Conservation (phyloP, 148 eudicot genomes). For the Selenicereus undatus region DNA sequence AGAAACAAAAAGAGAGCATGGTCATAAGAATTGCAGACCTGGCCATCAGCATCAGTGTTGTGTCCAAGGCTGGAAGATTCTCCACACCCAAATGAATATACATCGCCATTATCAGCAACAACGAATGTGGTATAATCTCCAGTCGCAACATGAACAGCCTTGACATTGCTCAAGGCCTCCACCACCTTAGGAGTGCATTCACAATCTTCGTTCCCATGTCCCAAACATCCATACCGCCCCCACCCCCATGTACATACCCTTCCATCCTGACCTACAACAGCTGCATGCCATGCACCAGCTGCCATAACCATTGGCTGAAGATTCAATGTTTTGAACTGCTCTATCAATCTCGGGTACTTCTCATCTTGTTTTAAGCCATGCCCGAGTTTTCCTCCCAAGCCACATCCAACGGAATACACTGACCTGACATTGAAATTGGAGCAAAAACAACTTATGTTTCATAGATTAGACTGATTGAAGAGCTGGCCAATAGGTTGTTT, state of each 20-base stretch:
- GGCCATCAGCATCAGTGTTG: constrained; percentile 46
- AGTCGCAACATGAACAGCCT: constrained; percentile 89
- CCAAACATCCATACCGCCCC: constrained; percentile 93
- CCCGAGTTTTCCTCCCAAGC: constrained; percentile 95
- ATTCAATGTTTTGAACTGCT: constrained; percentile 61
- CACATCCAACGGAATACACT: constrained; percentile 97
- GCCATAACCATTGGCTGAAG: constrained; percentile 79
- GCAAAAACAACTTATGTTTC: no score
- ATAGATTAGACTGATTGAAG: no score
- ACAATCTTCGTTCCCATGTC: constrained; percentile 88
- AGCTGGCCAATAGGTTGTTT: no score
- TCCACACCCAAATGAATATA: constrained; percentile 89
- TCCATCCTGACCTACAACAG: constrained; percentile 85
- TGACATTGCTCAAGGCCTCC: constrained; percentile 58
- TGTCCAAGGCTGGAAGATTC: constrained; percentile 95
- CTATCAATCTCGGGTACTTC: constrained; percentile 70
- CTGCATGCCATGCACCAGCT: constrained; percentile 98
- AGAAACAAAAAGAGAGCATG: not conserved
- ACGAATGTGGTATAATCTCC: constrained; percentile 94
- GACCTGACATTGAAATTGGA: constrained; percentile 47
- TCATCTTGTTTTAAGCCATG: constrained; percentile 75
- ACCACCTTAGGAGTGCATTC: constrained; percentile 87
- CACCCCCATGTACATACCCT: constrained; percentile 99
- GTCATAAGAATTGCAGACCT: constrained; percentile 39
- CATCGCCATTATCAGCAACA: constrained; percentile 71